Percentiles rank a stretch among this genome's conserved stretches.
Conservation (phyloP, 2,329 filamentous ascomycete genomes). For the Incumbomyces lentus region DNA sequence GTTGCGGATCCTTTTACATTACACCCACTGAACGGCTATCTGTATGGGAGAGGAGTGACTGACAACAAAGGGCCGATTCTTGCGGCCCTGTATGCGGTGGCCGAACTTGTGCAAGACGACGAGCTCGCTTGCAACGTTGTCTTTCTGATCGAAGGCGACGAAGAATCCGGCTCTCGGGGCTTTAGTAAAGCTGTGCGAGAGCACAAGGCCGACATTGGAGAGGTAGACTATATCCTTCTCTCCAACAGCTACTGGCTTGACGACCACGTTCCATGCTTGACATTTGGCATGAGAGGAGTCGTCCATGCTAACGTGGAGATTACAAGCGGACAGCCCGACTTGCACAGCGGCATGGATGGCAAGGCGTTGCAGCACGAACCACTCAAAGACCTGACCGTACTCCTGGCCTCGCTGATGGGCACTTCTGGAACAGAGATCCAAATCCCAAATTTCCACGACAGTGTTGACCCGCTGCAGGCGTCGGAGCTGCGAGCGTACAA, state of each 20-base stretch:
- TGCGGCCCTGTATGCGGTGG: constrained; percentile 85
- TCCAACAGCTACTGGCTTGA: constrained; percentile 99
- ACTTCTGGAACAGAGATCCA: constrained; percentile 62
- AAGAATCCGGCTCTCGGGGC: constrained; percentile 85
- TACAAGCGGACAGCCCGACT: constrained; percentile 73
- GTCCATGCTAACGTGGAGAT: constrained; percentile 87
- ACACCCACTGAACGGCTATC: constrained; percentile 77
- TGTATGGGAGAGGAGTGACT: constrained; percentile 91
- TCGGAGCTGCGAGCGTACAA: constrained; percentile 73
- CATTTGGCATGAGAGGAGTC: constrained; percentile 86
- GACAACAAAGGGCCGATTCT: constrained; percentile 97
- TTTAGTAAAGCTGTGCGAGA: constrained; percentile 73
- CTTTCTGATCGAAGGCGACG: constrained; percentile 92
- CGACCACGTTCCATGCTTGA: constrained; percentile 88
- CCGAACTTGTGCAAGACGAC: constrained; percentile 77
- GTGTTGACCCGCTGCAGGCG: constrained; percentile 62
- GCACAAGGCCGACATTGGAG: constrained; percentile 74
- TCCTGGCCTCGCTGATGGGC: constrained; percentile 74
- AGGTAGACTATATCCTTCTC: constrained; percentile 86
- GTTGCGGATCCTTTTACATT: constrained; percentile 79
- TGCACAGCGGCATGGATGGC: constrained; percentile 94
- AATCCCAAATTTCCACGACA: constrained; percentile 81
- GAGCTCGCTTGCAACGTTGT: constrained; percentile 76
- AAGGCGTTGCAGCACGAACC: constrained; percentile 80
- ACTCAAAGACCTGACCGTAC: constrained; percentile 75